A percentile compares a stretch with the other conserved stretches of the same genome.
Evolutionary conservation across 805 yeast genomes (phyloP).

Genomic region (Metschnikowia dekortorum): DNA sequence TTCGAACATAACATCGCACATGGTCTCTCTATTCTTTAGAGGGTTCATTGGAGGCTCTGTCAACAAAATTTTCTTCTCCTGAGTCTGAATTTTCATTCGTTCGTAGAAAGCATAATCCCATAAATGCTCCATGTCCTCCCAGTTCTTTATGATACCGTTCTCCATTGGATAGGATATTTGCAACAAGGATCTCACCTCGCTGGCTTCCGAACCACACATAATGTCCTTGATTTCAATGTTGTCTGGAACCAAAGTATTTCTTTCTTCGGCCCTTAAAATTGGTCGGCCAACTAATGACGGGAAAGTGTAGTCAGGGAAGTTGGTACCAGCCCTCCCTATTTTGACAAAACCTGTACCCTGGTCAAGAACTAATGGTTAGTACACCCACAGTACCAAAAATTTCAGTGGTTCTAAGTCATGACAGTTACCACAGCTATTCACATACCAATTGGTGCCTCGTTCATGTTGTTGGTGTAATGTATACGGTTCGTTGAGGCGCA

Average conservation of each 20-base stretch:
- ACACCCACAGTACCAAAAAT: neutral
- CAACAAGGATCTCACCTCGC: constrained; percentile 80
- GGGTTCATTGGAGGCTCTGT: constrained; percentile 99
- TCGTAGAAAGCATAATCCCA: constrained; percentile 98
- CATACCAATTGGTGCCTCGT: constrained; percentile 20
- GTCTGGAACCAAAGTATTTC: constrained; percentile 50
- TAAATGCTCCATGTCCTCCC: constrained; percentile 98
- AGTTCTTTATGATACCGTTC: constrained; percentile 89
- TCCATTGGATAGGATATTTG: constrained; percentile 99
- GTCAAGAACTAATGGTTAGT: constrained; percentile 65
- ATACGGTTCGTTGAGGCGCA: constrained; percentile 11
- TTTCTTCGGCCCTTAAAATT: constrained; percentile 92
- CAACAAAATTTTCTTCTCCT: constrained; percentile 73
- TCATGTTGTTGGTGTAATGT: constrained; percentile 10
- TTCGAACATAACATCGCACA: constrained; percentile 93
- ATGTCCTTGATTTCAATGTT: constrained; percentile 83
- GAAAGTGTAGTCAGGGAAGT: constrained; percentile 94
- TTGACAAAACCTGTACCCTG: constrained; percentile 99
- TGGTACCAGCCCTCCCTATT: constrained; percentile 94
- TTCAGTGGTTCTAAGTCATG: neutral
- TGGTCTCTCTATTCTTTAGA: constrained; percentile 77
- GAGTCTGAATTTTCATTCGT: constrained; percentile 71
- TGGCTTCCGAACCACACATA: constrained; percentile 97
- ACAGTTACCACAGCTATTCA: neutral
- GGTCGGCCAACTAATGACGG: constrained; percentile 98